Percentiles rank a stretch among this genome's conserved stretches.
These are phyloP conservation scores for Phytophthora citricola DNA, from an alignment of 352 stramenopile genomes.

Conservation along the genomic window DNA sequence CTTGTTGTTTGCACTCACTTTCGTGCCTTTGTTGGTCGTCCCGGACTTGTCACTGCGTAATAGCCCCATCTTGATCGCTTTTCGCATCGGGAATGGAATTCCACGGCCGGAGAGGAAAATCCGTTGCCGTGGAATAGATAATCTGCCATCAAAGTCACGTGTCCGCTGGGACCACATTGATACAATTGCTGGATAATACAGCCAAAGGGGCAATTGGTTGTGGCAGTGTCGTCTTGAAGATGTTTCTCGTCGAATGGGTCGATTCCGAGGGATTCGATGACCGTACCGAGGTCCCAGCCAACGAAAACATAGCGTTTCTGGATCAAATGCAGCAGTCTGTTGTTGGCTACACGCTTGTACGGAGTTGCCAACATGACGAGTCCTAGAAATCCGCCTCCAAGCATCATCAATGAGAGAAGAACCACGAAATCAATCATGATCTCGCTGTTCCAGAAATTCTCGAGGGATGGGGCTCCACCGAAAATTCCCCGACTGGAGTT, in stretches of 20 bases:
- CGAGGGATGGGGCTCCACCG: constrained; percentile 43
- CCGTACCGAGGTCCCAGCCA: constrained; percentile 53
- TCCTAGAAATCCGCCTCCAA: constrained; percentile 33
- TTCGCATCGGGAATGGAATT: constrained; percentile 41
- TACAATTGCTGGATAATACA: constrained; percentile 61
- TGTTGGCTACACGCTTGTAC: constrained; percentile 51
- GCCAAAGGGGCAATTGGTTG: constrained; percentile 46
- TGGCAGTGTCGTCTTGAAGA: constrained; percentile 25
- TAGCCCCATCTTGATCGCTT: constrained; percentile 44
- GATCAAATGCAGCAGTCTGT: constrained; percentile 52
- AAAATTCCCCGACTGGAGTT: constrained; percentile 44
- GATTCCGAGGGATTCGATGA: constrained; percentile 49
- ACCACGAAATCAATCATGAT: constrained; percentile 60
- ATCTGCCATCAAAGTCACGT: constrained; percentile 52
- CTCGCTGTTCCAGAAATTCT: constrained; percentile 59
- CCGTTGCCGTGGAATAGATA: constrained; percentile 55
- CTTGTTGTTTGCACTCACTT: constrained; percentile 18
- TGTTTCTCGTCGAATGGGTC: constrained; percentile 44
- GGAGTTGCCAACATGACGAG: constrained; percentile 43
- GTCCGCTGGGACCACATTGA: constrained; percentile 53
- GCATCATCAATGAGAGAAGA: constrained; percentile 43
- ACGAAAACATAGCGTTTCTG: constrained; percentile 58
- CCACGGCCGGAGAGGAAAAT: constrained; percentile 37
- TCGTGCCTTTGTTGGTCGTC: constrained; percentile 6
- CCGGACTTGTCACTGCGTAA: constrained; percentile 17